Conservation (phyloP, 2,329 filamentous ascomycete genomes). For the Aspergillus japonicus region DNA sequence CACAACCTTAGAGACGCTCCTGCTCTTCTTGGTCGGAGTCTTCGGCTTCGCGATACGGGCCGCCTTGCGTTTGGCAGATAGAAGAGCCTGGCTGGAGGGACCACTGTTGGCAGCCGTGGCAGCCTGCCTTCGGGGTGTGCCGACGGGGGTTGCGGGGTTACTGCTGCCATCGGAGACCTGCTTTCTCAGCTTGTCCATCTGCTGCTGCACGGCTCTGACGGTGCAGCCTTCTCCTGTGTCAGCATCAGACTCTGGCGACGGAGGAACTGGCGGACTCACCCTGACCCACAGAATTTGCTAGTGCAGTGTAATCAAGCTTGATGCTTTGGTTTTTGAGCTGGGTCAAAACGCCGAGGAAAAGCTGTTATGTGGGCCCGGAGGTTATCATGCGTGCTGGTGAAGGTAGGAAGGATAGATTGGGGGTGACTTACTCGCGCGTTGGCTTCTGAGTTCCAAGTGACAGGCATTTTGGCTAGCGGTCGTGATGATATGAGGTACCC, state of each 20-base stretch:
- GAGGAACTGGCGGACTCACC: neutral
- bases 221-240: conserved; percentile 8
- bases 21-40: neutral
- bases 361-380: neutral
- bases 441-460: conserved; percentile 10
- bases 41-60: neutral
- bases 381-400: neutral
- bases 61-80: neutral
- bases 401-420: neutral
- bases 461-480: neutral
- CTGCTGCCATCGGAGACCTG: neutral
- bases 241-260: no score
- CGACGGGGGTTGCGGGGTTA: neutral
- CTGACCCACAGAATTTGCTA: conserved; percentile 11
- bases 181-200: conserved; percentile 7
- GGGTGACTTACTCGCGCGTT: conserved; percentile 11
- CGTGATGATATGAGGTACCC: no score
- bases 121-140: neutral
- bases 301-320: conserved; percentile 12
- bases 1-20: neutral
- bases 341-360: conserved; percentile 12
- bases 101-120: neutral
- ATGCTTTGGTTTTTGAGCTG: conserved; percentile 6
- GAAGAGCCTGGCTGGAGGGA: neutral
- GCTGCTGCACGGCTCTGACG: conserved; percentile 5